Conservation (phyloP, 257 asterid species). For the Dorcoceras hygrometricum region DNA sequence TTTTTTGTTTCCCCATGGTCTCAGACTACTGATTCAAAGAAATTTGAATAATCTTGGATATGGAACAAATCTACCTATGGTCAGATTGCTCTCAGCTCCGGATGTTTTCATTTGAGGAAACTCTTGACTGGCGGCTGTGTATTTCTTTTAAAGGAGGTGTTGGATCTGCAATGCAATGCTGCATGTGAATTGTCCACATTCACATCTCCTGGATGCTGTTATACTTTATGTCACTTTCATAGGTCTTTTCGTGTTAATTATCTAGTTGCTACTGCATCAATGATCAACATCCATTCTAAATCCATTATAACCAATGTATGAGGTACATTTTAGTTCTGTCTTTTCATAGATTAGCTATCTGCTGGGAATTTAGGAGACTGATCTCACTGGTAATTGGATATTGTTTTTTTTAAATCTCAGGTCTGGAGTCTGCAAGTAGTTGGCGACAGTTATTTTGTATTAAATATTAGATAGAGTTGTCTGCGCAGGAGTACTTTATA, state of each 20-base stretch:
- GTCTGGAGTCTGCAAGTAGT: conserved; percentile 36
- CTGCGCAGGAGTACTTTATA: conserved; percentile 27
- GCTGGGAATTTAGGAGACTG: conserved; percentile 16
- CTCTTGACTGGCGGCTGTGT: conserved; percentile 72
- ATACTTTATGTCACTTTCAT: conserved; percentile 28
- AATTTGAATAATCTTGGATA: conserved; percentile 52
- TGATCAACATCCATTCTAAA: conserved; percentile 35
- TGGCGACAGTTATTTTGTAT: conserved; percentile 27
- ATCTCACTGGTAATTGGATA: conserved; percentile 3
- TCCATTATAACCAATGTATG: conserved; percentile 35
- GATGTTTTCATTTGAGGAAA: conserved; percentile 66
- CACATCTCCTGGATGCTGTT: conserved; percentile 21
- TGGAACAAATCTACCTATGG: conserved; percentile 73
- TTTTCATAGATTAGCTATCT: neutral
- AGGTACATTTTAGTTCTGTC: conserved; percentile 39
- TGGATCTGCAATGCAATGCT: conserved; percentile 48
- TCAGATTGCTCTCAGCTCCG: conserved; percentile 55
- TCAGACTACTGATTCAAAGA: conserved; percentile 42
- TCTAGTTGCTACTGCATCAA: conserved; percentile 36
- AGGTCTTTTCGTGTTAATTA: conserved; percentile 31
- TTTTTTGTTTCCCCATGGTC: conserved; percentile 1
- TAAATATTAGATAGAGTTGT: conserved; percentile 35
- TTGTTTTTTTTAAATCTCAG: conserved; percentile 22
- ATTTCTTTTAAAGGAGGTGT: conserved; percentile 44
- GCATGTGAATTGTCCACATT: conserved; percentile 44